phyloP scores from a whole-genome alignment of 768 basidiomycete genomes.

The Mycena rosella region DNA sequence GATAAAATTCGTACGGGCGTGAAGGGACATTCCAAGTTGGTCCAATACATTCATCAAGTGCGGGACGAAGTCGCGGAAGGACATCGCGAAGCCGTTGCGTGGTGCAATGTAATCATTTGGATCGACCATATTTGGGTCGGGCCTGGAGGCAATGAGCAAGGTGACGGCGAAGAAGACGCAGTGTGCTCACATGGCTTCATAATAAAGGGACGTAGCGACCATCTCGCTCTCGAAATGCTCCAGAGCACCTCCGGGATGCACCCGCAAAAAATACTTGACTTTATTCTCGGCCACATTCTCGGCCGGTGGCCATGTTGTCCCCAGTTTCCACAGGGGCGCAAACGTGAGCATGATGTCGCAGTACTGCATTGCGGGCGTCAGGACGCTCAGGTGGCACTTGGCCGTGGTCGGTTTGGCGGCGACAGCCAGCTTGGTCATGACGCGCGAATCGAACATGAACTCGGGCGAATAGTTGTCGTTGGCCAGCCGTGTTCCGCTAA shows the following conservation, averaged over 20 bases:
- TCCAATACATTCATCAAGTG: conserved; percentile 88
- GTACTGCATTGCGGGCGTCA: conserved; percentile 81
- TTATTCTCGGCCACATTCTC: conserved; percentile 77
- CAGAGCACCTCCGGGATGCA: conserved; percentile 86
- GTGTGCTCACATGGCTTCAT: conserved; percentile 81
- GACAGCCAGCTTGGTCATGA: conserved; percentile 81
- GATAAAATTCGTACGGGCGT: conserved; percentile 86
- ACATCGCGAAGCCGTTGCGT: conserved; percentile 89
- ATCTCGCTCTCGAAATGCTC: conserved; percentile 90
- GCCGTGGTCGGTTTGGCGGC: conserved; percentile 82
- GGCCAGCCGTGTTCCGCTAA: conserved; percentile 80
- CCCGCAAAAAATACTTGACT: conserved; percentile 86
- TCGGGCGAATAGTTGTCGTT: conserved; percentile 74
- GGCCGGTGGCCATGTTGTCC: conserved; percentile 83
- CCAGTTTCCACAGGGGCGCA: conserved; percentile 80
- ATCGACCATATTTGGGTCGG: conserved; percentile 82
- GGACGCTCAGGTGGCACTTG: conserved; percentile 80
- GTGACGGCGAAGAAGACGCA: conserved; percentile 13
- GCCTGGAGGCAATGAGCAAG: conserved; percentile 58
- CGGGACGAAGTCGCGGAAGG: conserved; percentile 82
- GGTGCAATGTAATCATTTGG: conserved; percentile 84
- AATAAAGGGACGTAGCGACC: conserved; percentile 85
- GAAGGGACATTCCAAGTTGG: conserved; percentile 85
- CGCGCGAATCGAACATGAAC: conserved; percentile 80
- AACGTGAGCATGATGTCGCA: conserved; percentile 83